Percentiles rank a stretch among this genome's conserved stretches.
phyloP scores from a whole-genome alignment of 257 asterid genomes.

The Solanum infundibuliforme region DNA sequence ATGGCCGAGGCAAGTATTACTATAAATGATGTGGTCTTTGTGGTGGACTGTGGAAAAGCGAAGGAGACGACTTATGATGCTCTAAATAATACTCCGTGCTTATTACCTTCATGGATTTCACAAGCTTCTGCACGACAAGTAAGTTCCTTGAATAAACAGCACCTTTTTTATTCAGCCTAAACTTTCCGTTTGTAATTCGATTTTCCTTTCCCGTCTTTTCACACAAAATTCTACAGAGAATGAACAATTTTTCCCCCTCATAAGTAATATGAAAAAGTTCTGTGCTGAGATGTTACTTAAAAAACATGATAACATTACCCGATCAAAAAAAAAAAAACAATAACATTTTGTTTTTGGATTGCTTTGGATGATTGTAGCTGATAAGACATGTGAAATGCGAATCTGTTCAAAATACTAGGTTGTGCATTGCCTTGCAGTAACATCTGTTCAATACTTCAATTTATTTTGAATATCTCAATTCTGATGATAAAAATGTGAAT shows the following conservation, averaged over 20 bases:
- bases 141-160: slow-evolving; percentile 14
- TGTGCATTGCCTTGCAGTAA: background rate
- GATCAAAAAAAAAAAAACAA: background rate
- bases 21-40: slow-evolving; percentile 86
- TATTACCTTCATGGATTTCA: slow-evolving; percentile 97
- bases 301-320: background rate
- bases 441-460: background rate
- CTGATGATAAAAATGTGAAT: background rate
- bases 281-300: background rate
- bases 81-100: slow-evolving; percentile 82
- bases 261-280: background rate
- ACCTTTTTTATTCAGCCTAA: background rate
- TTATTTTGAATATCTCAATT: background rate
- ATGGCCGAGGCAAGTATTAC: slow-evolving; percentile 99
- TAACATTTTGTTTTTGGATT: background rate
- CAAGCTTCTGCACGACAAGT: slow-evolving; percentile 99
- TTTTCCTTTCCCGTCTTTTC: background rate
- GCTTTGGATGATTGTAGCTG: background rate
- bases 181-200: background rate
- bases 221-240: background rate
- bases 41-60: slow-evolving; percentile 98
- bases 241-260: background rate
- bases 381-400: background rate
- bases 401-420: background rate
- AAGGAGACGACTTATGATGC: slow-evolving; percentile 98